Evolutionary conservation across 2,329 filamentous ascomycete species (phyloP).

Genomic region (Microdochium nivale): DNA sequence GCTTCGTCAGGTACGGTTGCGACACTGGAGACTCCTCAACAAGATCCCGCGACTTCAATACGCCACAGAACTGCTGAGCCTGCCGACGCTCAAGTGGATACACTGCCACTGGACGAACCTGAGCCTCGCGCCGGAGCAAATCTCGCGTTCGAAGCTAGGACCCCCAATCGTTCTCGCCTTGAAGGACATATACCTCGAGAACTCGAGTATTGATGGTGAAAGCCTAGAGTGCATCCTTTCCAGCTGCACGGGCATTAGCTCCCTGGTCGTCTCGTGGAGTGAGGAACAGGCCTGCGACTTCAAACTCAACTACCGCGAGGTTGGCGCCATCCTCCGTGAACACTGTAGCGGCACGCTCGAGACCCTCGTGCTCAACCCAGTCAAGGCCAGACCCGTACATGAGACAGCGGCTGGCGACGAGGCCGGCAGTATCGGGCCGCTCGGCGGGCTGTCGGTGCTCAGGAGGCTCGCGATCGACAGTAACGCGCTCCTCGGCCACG

Average conservation of each 20-base stretch:
- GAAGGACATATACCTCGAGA: background rate
- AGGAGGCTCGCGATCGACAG: background rate
- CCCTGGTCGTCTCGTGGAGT: background rate
- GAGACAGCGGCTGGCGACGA: background rate
- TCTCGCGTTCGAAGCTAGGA: background rate
- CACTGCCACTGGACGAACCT: background rate
- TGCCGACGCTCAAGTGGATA: background rate
- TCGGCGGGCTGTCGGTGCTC: background rate
- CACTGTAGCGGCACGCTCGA: background rate
- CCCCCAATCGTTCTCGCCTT: background rate
- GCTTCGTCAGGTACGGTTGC: background rate
- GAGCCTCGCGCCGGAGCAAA: background rate
- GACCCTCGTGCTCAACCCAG: background rate
- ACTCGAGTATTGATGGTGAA: background rate
- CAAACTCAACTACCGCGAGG: background rate
- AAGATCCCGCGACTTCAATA: background rate
- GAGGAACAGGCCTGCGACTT: background rate
- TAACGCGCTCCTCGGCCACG: background rate
- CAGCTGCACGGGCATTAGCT: background rate
- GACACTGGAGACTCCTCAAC: background rate
- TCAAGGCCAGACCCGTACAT: background rate
- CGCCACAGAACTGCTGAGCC: background rate
- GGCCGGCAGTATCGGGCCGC: background rate
- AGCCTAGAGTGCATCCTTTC: background rate
- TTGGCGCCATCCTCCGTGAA: background rate